Evolutionary conservation across 805 yeast species (phyloP).

Genomic region (Jamesozyma rosinii): DNA sequence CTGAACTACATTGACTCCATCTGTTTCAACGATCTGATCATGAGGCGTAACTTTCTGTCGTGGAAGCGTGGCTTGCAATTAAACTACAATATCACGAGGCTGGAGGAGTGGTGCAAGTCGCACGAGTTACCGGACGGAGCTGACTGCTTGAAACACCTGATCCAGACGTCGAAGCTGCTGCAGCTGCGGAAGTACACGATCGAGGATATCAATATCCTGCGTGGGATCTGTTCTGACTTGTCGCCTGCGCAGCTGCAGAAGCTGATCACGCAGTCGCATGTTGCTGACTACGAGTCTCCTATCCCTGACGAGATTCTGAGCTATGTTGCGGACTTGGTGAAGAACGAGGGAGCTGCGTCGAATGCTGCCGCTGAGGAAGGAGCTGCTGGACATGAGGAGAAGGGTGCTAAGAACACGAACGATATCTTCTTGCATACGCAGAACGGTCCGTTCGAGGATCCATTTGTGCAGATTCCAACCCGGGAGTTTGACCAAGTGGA

Average conservation of each 20-base stretch:
- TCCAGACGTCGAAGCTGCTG: constrained; percentile 86
- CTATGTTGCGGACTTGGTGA: constrained; percentile 72
- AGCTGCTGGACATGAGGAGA: not conserved
- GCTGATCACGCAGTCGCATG: constrained; percentile 76
- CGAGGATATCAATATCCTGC: constrained; percentile 83
- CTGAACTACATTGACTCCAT: constrained; percentile 81
- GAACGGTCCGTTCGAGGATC: constrained; percentile 72
- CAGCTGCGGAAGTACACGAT: constrained; percentile 85
- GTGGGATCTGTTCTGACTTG: constrained; percentile 89
- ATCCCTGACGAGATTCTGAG: constrained; percentile 72
- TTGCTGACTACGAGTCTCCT: constrained; percentile 92
- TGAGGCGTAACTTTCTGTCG: constrained; percentile 87
- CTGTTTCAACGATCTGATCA: constrained; percentile 89
- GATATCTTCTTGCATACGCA: constrained; percentile 66
- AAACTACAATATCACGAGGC: constrained; percentile 89
- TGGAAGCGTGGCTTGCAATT: constrained; percentile 98
- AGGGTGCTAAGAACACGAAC: constrained; percentile 32
- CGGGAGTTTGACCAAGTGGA: constrained; percentile 74
- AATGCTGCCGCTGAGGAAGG: not conserved
- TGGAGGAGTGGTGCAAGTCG: constrained; percentile 97
- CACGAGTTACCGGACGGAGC: constrained; percentile 86
- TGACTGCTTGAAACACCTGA: constrained; percentile 70
- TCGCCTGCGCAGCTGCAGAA: constrained; percentile 94
- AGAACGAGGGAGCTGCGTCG: constrained; percentile 16
- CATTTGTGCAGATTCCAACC: constrained; percentile 63